phyloP scores from a whole-genome alignment of 768 basidiomycete genomes.

The Naganishia randhawae region DNA sequence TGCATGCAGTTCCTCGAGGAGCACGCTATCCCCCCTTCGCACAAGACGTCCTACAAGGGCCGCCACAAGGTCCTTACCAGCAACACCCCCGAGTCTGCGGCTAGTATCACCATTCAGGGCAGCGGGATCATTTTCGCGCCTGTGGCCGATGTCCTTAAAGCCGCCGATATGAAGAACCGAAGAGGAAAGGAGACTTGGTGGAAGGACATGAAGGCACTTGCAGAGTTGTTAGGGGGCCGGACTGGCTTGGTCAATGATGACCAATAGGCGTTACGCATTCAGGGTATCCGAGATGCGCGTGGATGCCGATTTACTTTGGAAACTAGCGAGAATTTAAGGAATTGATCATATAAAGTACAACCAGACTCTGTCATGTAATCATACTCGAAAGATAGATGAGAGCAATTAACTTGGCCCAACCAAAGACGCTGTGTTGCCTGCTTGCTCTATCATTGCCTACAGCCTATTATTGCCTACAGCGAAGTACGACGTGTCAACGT shows the following conservation, averaged over 20 bases:
- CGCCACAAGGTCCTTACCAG: slow-evolving; percentile 39
- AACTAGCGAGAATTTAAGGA: neutral
- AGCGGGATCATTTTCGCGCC: slow-evolving; percentile 76
- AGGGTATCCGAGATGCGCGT: neutral
- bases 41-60: slow-evolving; percentile 58
- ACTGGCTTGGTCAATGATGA: slow-evolving; percentile 31
- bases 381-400: neutral
- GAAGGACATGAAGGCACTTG: slow-evolving; percentile 64
- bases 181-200: slow-evolving; percentile 78
- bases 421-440: neutral
- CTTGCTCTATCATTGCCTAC: too few species aligned
- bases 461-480: too few species aligned
- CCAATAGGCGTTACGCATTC: neutral
- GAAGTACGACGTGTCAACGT: too few species aligned
- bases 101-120: slow-evolving; percentile 86
- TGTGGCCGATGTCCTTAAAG: slow-evolving; percentile 73
- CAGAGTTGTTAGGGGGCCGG: slow-evolving; percentile 63
- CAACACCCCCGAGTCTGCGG: slow-evolving; percentile 61
- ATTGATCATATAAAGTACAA: neutral
- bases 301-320: neutral
- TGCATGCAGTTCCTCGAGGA: slow-evolving; percentile 92
- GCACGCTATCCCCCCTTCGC: slow-evolving; percentile 62
- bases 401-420: neutral
- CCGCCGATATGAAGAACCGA: slow-evolving; percentile 87
- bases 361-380: neutral